These are phyloP conservation scores for Ceratocystis lukuohia DNA, from an alignment of 2,329 filamentous ascomycete genomes.

Conservation along the genomic window DNA sequence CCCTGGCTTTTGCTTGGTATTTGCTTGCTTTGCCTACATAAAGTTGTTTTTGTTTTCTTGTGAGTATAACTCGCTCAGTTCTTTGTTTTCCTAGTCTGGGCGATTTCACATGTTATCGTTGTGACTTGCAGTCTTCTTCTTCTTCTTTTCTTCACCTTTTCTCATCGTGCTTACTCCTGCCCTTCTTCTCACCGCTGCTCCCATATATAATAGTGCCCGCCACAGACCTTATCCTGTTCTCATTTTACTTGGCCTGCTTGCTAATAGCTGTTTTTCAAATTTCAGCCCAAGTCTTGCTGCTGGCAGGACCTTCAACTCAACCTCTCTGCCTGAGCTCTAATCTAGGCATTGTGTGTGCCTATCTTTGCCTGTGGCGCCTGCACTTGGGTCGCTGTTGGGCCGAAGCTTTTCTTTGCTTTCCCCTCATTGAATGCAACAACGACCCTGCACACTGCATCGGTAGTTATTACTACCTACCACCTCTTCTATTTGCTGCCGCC, in stretches of 20 bases:
- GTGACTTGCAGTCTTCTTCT: not conserved
- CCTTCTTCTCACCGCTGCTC: not conserved
- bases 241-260: no score
- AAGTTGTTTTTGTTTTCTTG: not conserved
- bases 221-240: no score
- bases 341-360: not conserved
- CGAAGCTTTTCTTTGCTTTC: conserved; percentile 1
- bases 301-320: not conserved
- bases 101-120: not conserved
- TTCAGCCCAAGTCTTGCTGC: conserved; percentile 4
- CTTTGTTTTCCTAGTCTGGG: not conserved
- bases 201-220: not conserved
- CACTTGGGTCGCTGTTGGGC: conserved; percentile 4
- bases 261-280: not conserved
- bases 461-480: conserved; percentile 3
- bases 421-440: conserved; percentile 7
- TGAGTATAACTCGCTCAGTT: not conserved
- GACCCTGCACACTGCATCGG: not conserved
- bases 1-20: not conserved
- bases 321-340: not conserved
- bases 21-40: not conserved
- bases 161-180: not conserved
- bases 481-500: not conserved
- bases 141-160: not conserved
- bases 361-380: not conserved